Percentiles rank a stretch among this genome's conserved stretches.
phyloP scores from a whole-genome alignment of 768 basidiomycete genomes.

The Exidia glandulosa region DNA sequence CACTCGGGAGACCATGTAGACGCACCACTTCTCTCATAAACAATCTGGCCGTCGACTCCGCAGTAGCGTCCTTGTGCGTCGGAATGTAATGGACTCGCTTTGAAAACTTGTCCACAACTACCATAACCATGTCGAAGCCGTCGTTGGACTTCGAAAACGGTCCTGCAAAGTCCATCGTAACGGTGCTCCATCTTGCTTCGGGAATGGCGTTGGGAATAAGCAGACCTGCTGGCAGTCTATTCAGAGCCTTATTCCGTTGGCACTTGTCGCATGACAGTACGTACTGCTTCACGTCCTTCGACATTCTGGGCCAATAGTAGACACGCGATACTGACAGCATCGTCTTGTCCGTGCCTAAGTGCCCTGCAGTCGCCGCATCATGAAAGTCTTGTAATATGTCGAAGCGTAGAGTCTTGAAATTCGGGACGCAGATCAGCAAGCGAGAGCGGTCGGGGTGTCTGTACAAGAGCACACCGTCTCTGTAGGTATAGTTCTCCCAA shows the following conservation, averaged over 20 bases:
- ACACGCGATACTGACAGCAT: conserved; percentile 6
- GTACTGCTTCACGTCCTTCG: conserved; percentile 15
- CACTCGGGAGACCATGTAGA: not conserved
- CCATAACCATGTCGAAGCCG: too few relatives aligned
- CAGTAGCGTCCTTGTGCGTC: too few relatives aligned
- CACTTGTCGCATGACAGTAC: conserved; percentile 18
- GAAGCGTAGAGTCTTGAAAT: too few relatives aligned
- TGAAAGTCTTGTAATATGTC: conserved; percentile 14
- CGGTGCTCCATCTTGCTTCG: conserved; percentile 9
- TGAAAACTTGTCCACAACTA: too few relatives aligned
- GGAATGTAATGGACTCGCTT: conserved; percentile 13
- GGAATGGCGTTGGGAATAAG: conserved; percentile 6
- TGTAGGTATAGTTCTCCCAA: too few relatives aligned
- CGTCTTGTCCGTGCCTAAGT: conserved; percentile 12
- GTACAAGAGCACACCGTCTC: too few relatives aligned
- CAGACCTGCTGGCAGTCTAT: not conserved
- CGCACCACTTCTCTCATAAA: not conserved
- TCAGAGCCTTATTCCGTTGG: conserved; percentile 5
- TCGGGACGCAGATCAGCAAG: too few relatives aligned
- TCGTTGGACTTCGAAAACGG: conserved; percentile 11
- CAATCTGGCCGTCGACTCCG: too few relatives aligned
- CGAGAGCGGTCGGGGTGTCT: too few relatives aligned
- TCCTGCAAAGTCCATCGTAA: conserved; percentile 14
- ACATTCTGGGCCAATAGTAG: conserved; percentile 16
- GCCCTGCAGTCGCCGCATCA: conserved; percentile 10